Evolutionary conservation across 768 basidiomycete species (phyloP).

Genomic region (Plicaturopsis crispa): DNA sequence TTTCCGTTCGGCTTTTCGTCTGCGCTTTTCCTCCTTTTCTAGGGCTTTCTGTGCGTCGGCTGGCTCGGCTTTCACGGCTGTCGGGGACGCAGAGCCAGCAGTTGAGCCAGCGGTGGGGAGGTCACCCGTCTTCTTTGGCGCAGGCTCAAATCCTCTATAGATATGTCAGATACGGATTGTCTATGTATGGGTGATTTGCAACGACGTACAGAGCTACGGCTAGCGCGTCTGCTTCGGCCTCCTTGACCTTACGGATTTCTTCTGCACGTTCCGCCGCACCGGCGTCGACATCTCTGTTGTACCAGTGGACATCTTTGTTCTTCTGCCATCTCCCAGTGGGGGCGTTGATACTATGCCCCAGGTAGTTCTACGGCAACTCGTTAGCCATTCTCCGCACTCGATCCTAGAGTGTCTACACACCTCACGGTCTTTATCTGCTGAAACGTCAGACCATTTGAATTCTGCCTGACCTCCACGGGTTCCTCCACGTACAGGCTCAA

Average conservation of each 20-base stretch:
- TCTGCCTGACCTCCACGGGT: constrained; percentile 88
- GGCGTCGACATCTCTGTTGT: constrained; percentile 52
- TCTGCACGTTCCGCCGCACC: constrained; percentile 45
- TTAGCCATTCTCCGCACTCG: not conserved
- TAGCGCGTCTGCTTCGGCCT: constrained; percentile 84
- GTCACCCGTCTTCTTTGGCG: constrained; percentile 30
- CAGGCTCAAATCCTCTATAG: constrained; percentile 67
- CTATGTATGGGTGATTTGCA: not conserved
- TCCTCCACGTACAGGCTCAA: constrained; percentile 82
- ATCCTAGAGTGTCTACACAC: constrained; percentile 32
- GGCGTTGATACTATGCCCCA: constrained; percentile 92
- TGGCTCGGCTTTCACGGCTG: constrained; percentile 10
- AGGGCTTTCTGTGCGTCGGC: constrained; percentile 21
- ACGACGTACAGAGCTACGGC: constrained; percentile 63
- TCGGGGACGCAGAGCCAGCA: constrained; percentile 11
- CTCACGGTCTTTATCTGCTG: constrained; percentile 90
- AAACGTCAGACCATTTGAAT: constrained; percentile 88
- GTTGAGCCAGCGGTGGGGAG: constrained; percentile 11
- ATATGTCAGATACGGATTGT: constrained; percentile 1
- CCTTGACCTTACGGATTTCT: constrained; percentile 79
- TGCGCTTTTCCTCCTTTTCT: constrained; percentile 43
- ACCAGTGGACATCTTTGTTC: constrained; percentile 97
- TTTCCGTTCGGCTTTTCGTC: constrained; percentile 46
- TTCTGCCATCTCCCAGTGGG: constrained; percentile 97
- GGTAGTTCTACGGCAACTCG: constrained; percentile 63